Evolutionary conservation across 805 yeast genomes (phyloP).

Genomic region (Suhomyces xylopsoci): DNA sequence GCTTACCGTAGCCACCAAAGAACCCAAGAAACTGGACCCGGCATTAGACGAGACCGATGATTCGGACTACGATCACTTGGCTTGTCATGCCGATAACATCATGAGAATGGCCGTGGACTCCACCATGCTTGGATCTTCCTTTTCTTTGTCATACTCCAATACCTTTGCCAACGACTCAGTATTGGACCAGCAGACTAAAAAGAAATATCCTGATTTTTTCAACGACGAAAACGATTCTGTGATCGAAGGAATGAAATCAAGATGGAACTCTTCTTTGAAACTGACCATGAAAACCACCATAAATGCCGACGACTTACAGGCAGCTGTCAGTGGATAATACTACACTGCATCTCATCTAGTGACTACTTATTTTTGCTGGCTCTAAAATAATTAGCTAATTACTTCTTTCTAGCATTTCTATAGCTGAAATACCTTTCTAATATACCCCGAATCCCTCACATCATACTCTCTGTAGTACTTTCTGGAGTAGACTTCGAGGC

Average conservation of each 20-base stretch:
- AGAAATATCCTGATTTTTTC: constrained; percentile 14
- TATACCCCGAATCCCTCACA: constrained; percentile 23
- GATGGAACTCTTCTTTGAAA: constrained; percentile 11
- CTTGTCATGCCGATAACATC: constrained; percentile 46
- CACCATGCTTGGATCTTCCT: constrained; percentile 43
- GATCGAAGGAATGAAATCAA: constrained; percentile 14
- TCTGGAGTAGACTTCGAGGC: constrained; percentile 10
- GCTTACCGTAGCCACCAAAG: not conserved
- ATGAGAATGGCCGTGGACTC: constrained; percentile 48
- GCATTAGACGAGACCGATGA: constrained; percentile 12
- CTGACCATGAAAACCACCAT: constrained; percentile 29
- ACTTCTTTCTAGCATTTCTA: not conserved
- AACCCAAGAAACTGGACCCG: not conserved
- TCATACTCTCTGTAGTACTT: constrained; percentile 20
- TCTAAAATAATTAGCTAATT: not conserved
- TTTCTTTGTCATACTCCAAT: constrained; percentile 35
- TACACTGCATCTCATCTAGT: too few relatives aligned
- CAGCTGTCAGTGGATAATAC: constrained; percentile 21
- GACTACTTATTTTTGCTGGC: not conserved
- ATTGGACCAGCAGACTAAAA: constrained; percentile 12
- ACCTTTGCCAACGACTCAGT: constrained; percentile 35
- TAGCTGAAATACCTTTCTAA: constrained; percentile 7
- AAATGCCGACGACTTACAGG: constrained; percentile 35
- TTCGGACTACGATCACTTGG: constrained; percentile 36
- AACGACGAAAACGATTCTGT: constrained; percentile 17